Conservation (phyloP, 2,329 filamentous ascomycete genomes). For the Leptographium galeiforme region DNA sequence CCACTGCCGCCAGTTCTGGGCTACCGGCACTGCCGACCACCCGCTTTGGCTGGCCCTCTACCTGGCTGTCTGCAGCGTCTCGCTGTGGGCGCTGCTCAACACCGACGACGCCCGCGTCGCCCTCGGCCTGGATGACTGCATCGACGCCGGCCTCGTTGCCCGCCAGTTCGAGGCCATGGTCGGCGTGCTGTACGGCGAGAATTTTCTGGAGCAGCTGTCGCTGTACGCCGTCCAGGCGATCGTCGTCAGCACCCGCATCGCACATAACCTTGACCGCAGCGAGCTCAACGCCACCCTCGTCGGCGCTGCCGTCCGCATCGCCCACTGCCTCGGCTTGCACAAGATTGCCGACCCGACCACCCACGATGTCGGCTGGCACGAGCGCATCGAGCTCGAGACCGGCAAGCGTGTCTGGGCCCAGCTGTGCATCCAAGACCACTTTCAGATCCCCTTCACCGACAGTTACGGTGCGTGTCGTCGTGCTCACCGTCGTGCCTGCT, state of each 20-base stretch:
- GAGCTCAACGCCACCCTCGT: constrained; percentile 20
- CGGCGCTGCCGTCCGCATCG: constrained; percentile 20
- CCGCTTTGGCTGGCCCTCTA: constrained; percentile 16
- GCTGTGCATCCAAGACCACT: constrained; percentile 22
- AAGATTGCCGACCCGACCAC: constrained; percentile 8
- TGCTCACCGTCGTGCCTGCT: too few relatives aligned
- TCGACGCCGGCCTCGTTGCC: constrained; percentile 8
- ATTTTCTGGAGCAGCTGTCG: constrained; percentile 18
- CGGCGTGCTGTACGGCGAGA: constrained; percentile 16
- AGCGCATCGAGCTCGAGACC: constrained; percentile 17
- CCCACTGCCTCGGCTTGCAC: constrained; percentile 17
- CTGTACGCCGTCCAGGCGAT: constrained; percentile 21
- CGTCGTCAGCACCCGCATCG: constrained; percentile 20
- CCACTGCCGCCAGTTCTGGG: constrained; percentile 15
- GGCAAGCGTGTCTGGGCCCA: constrained; percentile 22
- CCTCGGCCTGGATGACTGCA: background rate
- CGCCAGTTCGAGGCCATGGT: constrained; percentile 18
- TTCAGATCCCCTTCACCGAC: constrained; percentile 20
- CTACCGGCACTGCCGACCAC: constrained; percentile 11
- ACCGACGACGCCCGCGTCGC: constrained; percentile 1
- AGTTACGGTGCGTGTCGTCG: constrained; percentile 16
- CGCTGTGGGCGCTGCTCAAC: constrained; percentile 13
- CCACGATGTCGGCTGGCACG: constrained; percentile 6
- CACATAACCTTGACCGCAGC: constrained; percentile 21
- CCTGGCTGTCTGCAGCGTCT: constrained; percentile 12